Base-by-base conservation (phyloP, 2,329 filamentous ascomycete species). In the Trichoderma brevicompactum region DNA sequence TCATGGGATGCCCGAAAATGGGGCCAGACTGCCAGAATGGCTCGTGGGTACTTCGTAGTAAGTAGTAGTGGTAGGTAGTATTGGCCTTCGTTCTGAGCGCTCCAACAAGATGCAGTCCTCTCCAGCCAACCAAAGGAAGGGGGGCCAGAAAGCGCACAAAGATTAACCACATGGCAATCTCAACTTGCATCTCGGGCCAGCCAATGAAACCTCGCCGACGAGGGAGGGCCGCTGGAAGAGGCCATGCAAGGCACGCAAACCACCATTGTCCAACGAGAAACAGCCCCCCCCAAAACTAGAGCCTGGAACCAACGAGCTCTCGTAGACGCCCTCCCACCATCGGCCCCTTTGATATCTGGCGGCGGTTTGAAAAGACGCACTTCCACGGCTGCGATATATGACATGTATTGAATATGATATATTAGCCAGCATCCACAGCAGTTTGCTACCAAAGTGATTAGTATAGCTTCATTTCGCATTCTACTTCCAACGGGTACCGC, bases 171-270 rank as follows among this genome's bases (percentile, higher is more conserved):
- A 65, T 65, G 63, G 53, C 63, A 65, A 65, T 65, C 54, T 64
- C 61, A 12, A 50, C 53, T 46, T 52, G 44, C 40, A n/a, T 43
- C 41, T 52, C 17, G 46, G 38, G 7, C 64, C 17, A 54, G 50
- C 64, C 64, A 65, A 65, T 65, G 41, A 50, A 13, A 48, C n/a
- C 15, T 9, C 19, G 13, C 2, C 23, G 23, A 40, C 52, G 6
- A 46, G 50, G 34, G 61, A 17, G 52, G 52, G 36, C 44, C 63
- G 7, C 46, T 49, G 64, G 50, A 54, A 46, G 56, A 46, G 55
- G 55, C 46, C 64, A 66, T 66, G 64, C 64, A 66, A 64, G 64
- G 59, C 64, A 66, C 64, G 38, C 64, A 58, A 63, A 58, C 43
- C 17, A 40, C 41, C 41, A 40, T 43, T 40, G 19, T 61, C 40